phyloP scores from a whole-genome alignment of 176 grass and related monocot genomes.

The Lolium rigidum region DNA sequence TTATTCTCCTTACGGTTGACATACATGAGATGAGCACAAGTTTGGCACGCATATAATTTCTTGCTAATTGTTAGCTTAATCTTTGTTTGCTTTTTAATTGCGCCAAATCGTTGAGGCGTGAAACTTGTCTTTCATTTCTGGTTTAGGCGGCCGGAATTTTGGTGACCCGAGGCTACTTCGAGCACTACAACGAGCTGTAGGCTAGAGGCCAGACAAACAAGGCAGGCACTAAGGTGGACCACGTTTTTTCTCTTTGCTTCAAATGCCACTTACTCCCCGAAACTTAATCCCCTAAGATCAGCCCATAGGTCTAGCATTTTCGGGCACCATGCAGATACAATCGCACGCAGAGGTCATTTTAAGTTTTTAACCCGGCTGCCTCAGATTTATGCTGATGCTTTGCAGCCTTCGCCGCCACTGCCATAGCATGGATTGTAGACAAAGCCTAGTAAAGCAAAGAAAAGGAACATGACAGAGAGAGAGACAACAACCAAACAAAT shows the following conservation, averaged over 20 bases:
- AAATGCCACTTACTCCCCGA: too few relatives aligned
- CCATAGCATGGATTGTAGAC: background rate
- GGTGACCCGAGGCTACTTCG: slow-evolving; percentile 9
- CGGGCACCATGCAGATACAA: background rate
- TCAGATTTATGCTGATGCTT: slow-evolving; percentile 14
- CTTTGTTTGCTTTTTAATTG: too few relatives aligned
- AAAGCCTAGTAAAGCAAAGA: background rate
- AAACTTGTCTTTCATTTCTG: too few relatives aligned
- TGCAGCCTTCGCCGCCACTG: slow-evolving; percentile 35
- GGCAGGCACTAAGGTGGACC: background rate
- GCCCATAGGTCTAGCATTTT: too few relatives aligned
- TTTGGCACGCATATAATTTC: too few relatives aligned
- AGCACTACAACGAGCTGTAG: slow-evolving; percentile 45
- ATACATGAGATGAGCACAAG: too few relatives aligned
- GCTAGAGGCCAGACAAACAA: slow-evolving; percentile 41
- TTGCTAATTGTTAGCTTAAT: too few relatives aligned
- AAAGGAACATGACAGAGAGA: background rate
- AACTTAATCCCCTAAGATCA: too few relatives aligned
- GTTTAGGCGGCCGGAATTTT: background rate
- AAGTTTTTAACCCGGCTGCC: too few relatives aligned
- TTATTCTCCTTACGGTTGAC: too few relatives aligned
- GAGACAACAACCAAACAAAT: slow-evolving; percentile 43
- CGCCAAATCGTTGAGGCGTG: too few relatives aligned
- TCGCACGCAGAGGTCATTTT: background rate
- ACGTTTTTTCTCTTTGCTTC: too few relatives aligned